Base-by-base conservation (phyloP, 2,329 filamentous ascomycete species). In the Penicillium crustosum region DNA sequence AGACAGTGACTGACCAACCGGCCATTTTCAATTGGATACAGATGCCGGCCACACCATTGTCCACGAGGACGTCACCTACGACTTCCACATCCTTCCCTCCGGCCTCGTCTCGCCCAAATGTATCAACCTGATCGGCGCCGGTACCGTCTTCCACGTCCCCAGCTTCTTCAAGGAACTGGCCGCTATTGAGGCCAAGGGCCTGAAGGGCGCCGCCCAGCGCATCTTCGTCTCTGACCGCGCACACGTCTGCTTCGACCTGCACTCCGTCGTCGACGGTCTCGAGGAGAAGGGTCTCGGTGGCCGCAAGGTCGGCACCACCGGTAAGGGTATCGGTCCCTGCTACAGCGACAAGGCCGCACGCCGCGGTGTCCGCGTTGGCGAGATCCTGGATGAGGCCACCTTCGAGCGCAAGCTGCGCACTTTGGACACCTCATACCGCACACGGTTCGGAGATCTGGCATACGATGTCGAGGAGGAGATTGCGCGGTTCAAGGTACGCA, bases 321-420 rank as follows among this genome's bases (percentile, higher is more conserved):
- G 77, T 33, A 80, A 81, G 66, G 79, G 79, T 43, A 80, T 81
- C 59, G 79, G 82, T 44, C 85, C 85, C 67, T 83, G 83, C 61
- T 87, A 87, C 75, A 84, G 82, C 68, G 83, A 83, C 66, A 87
- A 87, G 75, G 84, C 84, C 61, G 80, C 83, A 6, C 77, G 85
- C 57, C 80, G 80, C 42, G 85, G 85, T 63, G 77, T 87, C 36
- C 82, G 82, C 54, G 77, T 88, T 55, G 81, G 81, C 38, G 83
- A 86, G 63, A 76, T 86, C 57, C 77, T 85, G 68, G 79, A 84
- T 62, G 81, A 85, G 73, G 73, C 74, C 44, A 70, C 79, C 36
- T 83, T 86, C 64, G 83, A 86, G 71, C 70, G 70, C 9, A 84
- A 83, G 68, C 68, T 86, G 61, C 76, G 81, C 57, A 73, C 78